phyloP scores from a whole-genome alignment of 345 rosid species.

The Gossypium mustelinum region DNA sequence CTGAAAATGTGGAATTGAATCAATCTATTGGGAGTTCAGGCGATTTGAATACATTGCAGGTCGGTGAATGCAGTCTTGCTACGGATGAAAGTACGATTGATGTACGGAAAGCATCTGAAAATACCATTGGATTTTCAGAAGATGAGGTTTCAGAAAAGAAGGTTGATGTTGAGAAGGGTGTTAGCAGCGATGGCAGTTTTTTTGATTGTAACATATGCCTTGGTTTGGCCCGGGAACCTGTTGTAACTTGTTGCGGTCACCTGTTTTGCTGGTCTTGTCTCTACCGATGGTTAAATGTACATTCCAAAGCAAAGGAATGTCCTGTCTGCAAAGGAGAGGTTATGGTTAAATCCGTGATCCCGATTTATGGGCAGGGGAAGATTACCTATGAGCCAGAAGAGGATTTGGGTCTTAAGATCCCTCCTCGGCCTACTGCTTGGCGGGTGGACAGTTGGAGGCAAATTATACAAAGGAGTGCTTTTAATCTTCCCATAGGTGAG shows the following conservation, averaged over 20 bases:
- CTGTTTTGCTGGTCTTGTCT: conserved; percentile 95
- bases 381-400: conserved; percentile 50
- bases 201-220: conserved; percentile 81
- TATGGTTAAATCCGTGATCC: conserved; percentile 61
- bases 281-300: conserved; percentile 66
- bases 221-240: conserved; percentile 78
- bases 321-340: conserved; percentile 98
- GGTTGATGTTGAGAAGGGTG: conserved; percentile 52
- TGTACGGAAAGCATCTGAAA: conserved; percentile 60
- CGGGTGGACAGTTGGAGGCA: conserved; percentile 93
- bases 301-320: conserved; percentile 84
- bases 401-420: conserved; percentile 44
- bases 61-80: conserved; percentile 81
- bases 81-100: conserved; percentile 67
- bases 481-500: conserved; percentile 68
- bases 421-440: conserved; percentile 66
- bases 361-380: conserved; percentile 81
- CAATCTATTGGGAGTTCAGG: conserved; percentile 47
- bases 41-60: conserved; percentile 47
- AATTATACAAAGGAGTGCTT: conserved; percentile 27
- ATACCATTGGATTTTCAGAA: conserved; percentile 52
- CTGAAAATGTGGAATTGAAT: background rate
- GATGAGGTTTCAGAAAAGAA: conserved; percentile 46
- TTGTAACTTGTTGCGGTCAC: conserved; percentile 92
- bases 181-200: conserved; percentile 63